Evolutionary conservation across 345 rosid species (phyloP), one percentile per base, ranked within the genome.

Genomic region (Mercurialis annua): DNA sequence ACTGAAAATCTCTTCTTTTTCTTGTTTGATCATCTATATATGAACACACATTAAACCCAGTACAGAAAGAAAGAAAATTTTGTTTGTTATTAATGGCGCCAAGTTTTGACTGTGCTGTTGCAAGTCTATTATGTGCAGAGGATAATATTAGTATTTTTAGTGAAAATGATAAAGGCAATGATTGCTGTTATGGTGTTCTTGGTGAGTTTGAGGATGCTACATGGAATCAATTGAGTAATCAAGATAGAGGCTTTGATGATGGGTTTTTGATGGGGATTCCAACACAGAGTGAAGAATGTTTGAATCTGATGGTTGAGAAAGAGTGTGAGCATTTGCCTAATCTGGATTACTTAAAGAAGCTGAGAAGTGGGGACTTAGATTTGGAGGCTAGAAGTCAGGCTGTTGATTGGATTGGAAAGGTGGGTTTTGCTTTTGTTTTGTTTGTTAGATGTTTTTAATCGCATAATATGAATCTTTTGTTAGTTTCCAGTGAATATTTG

Each of bases 381-480:
- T 54, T 70, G 71, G 74, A 21, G 17, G 81, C 78, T 53, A 84
- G 93, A 66, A 73, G 74, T 62, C 83, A 82, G 66, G 88, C 87
- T 69, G 43, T 81, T 51, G 82, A 83, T 73, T 85, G 88, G 88
- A 87, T 87, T 69, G 51, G 38, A 57, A 87, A 85, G 90, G 93
- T 84, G 52, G 71, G 88, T 74, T 73, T n/a, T 59, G 57, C n/a
- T n/a, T n/a, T 42, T 8, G 20, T 20, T 54, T 50, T 20, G 10
- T 20, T 20, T n/a, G n/a, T 56, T 1, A 5, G 3, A 17, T 7
- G 23, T 66, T 66, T 53, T 66, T 53, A 27, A 29, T 65, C 59
- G 17, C 17, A 65, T 27, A 50, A 20, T 30, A 7, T 43, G 0
- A n/a, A 65, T 36, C 43, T 16, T 20, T 47, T 17, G 17, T 40